phyloP scores from a whole-genome alignment of 495 filamentous ascomycete species.

The Aspergillus diversus region DNA sequence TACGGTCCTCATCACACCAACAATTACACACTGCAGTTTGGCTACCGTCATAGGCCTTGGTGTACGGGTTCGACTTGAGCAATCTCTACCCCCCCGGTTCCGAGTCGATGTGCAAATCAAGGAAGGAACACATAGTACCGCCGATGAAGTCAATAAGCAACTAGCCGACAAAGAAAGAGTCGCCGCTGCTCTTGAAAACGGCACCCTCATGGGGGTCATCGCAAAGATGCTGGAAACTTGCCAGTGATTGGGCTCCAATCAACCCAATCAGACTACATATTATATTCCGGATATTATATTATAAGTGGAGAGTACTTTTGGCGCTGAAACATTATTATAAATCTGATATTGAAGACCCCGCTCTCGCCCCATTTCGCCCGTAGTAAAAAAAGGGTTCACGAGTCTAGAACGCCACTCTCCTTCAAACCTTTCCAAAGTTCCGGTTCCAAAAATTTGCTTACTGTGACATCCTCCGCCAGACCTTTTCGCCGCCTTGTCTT shows the following conservation, averaged over 20 bases:
- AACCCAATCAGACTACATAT: too few relatives aligned
- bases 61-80: constrained; percentile 86
- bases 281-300: background rate
- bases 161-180: constrained; percentile 95
- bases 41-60: constrained; percentile 96
- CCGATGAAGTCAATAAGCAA: constrained; percentile 94
- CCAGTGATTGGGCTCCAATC: constrained; percentile 33
- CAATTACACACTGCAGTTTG: constrained; percentile 93
- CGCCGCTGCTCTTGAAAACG: constrained; percentile 92
- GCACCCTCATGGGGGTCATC: constrained; percentile 82
- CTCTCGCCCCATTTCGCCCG: background rate
- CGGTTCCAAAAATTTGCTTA: constrained; percentile 93
- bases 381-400: constrained; percentile 35
- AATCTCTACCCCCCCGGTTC: constrained; percentile 89
- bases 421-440: constrained; percentile 87
- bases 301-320: background rate
- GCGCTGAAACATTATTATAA: constrained; percentile 5
- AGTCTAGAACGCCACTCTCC: constrained; percentile 86
- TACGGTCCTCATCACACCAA: constrained; percentile 81
- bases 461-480: constrained; percentile 90
- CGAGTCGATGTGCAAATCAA: constrained; percentile 93
- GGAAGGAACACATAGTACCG: constrained; percentile 92
- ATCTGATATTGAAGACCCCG: background rate
- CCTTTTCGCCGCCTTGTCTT: constrained; percentile 95
- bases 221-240: constrained; percentile 93